A percentile compares a stretch with the other conserved stretches of the same genome.
Evolutionary conservation across 129 eudicot genomes (phyloP).

Genomic region (Pittosporum tobira): DNA sequence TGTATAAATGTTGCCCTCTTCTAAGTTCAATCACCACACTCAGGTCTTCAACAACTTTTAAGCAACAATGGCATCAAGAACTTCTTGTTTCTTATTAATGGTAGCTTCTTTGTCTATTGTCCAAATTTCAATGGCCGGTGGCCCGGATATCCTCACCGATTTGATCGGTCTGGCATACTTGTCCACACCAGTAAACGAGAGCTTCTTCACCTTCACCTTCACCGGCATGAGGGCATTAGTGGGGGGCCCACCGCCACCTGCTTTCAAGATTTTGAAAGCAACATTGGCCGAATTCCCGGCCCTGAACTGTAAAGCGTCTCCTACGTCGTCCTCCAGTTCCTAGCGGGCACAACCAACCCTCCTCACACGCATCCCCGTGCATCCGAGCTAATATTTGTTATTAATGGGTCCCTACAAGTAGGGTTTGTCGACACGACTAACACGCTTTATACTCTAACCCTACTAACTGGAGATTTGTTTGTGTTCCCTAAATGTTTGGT

Average conservation of each 20-base stretch:
- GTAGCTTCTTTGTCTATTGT: not conserved
- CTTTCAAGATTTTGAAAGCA: constrained; percentile 1
- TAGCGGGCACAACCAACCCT: constrained; percentile 6
- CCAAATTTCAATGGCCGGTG: not conserved
- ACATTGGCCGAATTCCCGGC: not conserved
- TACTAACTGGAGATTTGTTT: constrained; percentile 4
- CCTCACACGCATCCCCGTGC: constrained; percentile 12
- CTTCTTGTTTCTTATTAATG: not conserved
- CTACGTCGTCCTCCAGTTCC: constrained; percentile 4
- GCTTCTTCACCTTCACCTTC: constrained; percentile 1
- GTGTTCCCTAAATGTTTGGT: constrained; percentile 7
- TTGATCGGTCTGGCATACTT: not conserved
- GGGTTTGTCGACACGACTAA: not conserved
- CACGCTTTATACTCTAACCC: constrained; percentile 4
- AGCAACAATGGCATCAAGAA: constrained; percentile 3
- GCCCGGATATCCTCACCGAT: constrained; percentile 11
- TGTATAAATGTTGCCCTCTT: too few species aligned
- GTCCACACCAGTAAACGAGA: not conserved
- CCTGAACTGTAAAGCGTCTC: not conserved
- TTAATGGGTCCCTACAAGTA: constrained; percentile 1
- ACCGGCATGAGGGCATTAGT: constrained; percentile 6
- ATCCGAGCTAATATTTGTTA: not conserved
- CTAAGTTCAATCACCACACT: too few species aligned
- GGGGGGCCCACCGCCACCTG: not conserved
- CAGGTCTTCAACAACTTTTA: too few species aligned